Evolutionary conservation across 2,329 filamentous ascomycete species (phyloP), one percentile per base, ranked within the genome.

Genomic region (Neopestalotiopsis clavispora): DNA sequence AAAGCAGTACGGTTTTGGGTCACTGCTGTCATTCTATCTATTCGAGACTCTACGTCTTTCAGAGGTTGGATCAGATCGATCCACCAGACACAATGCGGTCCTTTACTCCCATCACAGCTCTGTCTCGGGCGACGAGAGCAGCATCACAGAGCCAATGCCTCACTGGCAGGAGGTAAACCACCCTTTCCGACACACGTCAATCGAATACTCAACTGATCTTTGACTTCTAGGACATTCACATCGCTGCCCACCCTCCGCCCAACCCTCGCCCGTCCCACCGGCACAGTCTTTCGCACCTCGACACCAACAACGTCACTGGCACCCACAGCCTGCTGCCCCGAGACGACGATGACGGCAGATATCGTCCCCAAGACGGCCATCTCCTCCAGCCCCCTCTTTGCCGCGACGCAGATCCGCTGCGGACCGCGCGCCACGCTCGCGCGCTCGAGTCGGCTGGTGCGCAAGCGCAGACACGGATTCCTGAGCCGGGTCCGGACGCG

Each of bases 401-500:
- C 76, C 4, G 83, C 79, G 62, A 72, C 75, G 69, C 87, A 89
- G 79, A 80, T 89, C 71, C 86, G 88, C 67, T 90, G 85, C 80
- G 88, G 86, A 1, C 88, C 87, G 62, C 84, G 87, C 69, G 84
- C 87, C 75, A 90, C 86, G 40, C 85, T 89, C 86, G 84, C 86
- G 67, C 79, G 83, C 64, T 79, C 84, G 67, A 88, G 85, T 67
- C 83, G 88, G 45, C 80, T 90, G 67, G 77, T 89, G 14, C 86
- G 89, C 79, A 90, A 90, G 83, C 83, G 88, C 30, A 83, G 87
- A 72, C 84, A 86, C 72, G 89, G 88, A 1, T 90, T 89, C 73
- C 77, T 90, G 62, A 83, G 81, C 72, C 81, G 88, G 49, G 77
- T 84, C 72, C 80, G 83, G 72, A 84, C 83, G 60, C 83, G 82